phyloP scores from a whole-genome alignment of 352 stramenopile genomes.

The Pythium guiyangense region DNA sequence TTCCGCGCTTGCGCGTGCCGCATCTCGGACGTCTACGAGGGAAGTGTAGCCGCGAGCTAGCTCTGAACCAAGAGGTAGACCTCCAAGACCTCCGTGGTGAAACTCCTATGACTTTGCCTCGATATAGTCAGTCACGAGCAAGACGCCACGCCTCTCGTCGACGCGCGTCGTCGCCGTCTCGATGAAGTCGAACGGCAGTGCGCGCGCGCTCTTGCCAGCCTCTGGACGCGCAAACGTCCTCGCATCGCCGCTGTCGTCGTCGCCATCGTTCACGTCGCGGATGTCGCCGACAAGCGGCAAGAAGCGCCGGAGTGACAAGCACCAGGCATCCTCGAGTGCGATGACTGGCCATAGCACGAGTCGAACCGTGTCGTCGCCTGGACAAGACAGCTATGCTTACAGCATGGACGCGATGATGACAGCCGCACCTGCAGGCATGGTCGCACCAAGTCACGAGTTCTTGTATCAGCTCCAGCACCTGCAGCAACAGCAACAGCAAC shows the following conservation, averaged over 20 bases:
- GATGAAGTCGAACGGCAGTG: conserved; percentile 27
- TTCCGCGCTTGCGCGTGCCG: conserved; percentile 12
- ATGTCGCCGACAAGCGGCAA: conserved; percentile 23
- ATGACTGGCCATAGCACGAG: conserved; percentile 8
- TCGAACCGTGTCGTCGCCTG: conserved; percentile 1
- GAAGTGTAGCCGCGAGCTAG: too few relatives aligned
- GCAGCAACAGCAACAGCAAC: conserved; percentile 43
- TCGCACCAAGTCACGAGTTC: conserved; percentile 17
- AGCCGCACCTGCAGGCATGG: conserved; percentile 1
- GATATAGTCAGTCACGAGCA: too few relatives aligned
- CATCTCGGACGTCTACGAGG: conserved; percentile 85
- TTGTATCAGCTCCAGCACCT: conserved; percentile 47
- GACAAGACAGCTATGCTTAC: conserved; percentile 4
- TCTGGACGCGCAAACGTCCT: conserved; percentile 6
- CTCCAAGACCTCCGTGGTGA: too few relatives aligned
- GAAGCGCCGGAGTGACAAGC: conserved; percentile 10
- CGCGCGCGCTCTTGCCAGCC: conserved; percentile 17
- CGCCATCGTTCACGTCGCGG: conserved; percentile 10
- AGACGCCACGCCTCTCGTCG: too few relatives aligned
- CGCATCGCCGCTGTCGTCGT: conserved; percentile 17
- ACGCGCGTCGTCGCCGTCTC: conserved; percentile 79
- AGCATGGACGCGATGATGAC: conserved; percentile 10
- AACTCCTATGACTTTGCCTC: too few relatives aligned
- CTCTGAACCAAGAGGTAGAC: too few relatives aligned
- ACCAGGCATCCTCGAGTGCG: not conserved